Conservation (phyloP, 176 grass and related monocot genomes). For the Coix lacrymajobi region DNA sequence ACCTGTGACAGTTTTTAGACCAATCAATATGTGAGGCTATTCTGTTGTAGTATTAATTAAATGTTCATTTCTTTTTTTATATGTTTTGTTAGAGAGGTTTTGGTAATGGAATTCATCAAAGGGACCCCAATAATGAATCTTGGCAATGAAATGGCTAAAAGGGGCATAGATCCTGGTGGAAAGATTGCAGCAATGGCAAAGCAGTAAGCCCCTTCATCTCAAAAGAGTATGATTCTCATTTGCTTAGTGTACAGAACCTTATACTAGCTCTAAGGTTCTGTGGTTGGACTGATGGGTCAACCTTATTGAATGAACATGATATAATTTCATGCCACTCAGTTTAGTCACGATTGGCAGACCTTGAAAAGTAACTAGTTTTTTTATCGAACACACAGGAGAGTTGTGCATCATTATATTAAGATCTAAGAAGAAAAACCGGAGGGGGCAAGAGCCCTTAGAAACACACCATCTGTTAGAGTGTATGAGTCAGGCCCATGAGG, state of each 20-base stretch:
- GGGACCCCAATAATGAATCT: conserved; percentile 98
- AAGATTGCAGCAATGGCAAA: conserved; percentile 85
- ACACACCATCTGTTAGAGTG: too few relatives aligned
- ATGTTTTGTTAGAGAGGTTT: conserved; percentile 59
- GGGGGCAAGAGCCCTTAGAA: too few relatives aligned
- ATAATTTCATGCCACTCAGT: background rate
- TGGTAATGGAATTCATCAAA: conserved; percentile 96
- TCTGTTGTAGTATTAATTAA: conserved; percentile 15
- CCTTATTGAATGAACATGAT: background rate
- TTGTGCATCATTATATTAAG: background rate
- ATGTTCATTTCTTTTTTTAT: background rate
- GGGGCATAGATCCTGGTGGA: conserved; percentile 79
- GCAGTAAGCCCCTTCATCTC: conserved; percentile 74
- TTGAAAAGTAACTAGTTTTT: background rate
- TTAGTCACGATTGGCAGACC: background rate
- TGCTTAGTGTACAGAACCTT: conserved; percentile 18
- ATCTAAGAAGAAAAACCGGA: background rate
- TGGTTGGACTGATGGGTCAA: background rate
- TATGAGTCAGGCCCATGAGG: too few relatives aligned
- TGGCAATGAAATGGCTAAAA: conserved; percentile 82
- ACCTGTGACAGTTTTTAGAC: background rate
- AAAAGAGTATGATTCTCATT: conserved; percentile 43
- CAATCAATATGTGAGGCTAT: background rate
- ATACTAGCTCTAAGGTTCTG: background rate
- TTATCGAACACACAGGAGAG: background rate